Conservation (phyloP, 768 basidiomycete species). For the Boletus tomentosulus region DNA sequence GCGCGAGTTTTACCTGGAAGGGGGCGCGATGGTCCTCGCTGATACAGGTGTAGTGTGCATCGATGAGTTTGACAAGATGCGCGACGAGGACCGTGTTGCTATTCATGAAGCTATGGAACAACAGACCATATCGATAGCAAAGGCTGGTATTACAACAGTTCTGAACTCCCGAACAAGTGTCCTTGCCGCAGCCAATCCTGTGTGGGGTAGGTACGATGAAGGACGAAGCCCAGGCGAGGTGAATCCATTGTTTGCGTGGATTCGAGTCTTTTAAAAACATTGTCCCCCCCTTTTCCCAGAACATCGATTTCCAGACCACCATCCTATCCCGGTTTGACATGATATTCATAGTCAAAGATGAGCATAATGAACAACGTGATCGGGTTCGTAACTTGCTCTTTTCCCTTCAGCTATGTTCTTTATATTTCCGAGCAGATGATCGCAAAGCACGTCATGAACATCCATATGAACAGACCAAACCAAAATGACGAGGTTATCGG, state of each 20-base stretch:
- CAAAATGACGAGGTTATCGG: slow-evolving; percentile 61
- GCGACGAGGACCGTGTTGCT: slow-evolving; percentile 97
- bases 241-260: slow-evolving; percentile 6
- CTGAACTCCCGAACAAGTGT: slow-evolving; percentile 95
- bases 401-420: not conserved
- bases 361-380: slow-evolving; percentile 93
- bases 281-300: slow-evolving; percentile 36
- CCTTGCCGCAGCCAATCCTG: slow-evolving; percentile 95
- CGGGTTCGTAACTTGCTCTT: slow-evolving; percentile 47
- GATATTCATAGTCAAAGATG: slow-evolving; percentile 99
- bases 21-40: slow-evolving; percentile 98
- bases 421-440: slow-evolving; percentile 59
- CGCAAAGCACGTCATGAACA: slow-evolving; percentile 96
- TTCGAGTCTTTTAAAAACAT: not conserved
- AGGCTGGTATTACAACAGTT: slow-evolving; percentile 97
- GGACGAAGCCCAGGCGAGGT: slow-evolving; percentile 94
- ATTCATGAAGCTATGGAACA: slow-evolving; percentile 99
- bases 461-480: slow-evolving; percentile 93
- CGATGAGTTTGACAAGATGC: slow-evolving; percentile 99
- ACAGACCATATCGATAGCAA: slow-evolving; percentile 98
- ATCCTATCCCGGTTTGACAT: slow-evolving; percentile 98
- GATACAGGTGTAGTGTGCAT: slow-evolving; percentile 99
- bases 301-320: slow-evolving; percentile 97
- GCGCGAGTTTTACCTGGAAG: slow-evolving; percentile 99
- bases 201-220: slow-evolving; percentile 97